Conservation (phyloP, 768 basidiomycete genomes). For the Galerina sulciceps region DNA sequence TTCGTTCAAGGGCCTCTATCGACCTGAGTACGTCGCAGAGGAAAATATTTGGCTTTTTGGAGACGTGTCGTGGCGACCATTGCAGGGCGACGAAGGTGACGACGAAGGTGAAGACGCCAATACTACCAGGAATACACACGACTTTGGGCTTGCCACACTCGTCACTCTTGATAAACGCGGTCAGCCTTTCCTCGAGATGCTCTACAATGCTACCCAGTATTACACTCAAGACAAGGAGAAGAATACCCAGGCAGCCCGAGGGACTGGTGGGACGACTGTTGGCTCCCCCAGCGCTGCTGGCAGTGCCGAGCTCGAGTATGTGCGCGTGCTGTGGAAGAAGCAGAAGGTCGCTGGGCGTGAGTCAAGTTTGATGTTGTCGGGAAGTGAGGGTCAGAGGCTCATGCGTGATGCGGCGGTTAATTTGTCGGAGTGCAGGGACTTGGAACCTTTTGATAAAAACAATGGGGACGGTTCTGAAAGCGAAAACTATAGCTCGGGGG, state of each 20-base stretch:
- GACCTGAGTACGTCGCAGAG: not conserved
- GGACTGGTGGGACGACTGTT: not conserved
- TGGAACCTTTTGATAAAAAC: no score
- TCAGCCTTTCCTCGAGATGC: not conserved
- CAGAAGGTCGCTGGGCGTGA: not conserved
- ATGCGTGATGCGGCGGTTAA: no score
- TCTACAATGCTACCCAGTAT: not conserved
- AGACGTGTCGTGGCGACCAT: not conserved
- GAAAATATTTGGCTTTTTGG: not conserved
- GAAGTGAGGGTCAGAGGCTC: no score
- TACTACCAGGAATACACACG: not conserved
- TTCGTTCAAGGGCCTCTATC: slow-evolving; percentile 1
- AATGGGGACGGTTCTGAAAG: no score
- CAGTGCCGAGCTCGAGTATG: not conserved
- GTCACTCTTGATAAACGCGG: not conserved
- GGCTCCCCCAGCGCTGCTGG: not conserved
- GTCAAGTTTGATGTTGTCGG: no score
- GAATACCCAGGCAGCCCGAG: no score
- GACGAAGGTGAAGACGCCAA: not conserved
- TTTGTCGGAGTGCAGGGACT: no score
- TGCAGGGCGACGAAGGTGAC: not conserved
- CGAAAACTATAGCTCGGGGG: no score
- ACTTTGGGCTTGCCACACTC: not conserved
- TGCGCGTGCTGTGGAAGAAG: not conserved
- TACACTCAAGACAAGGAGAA: not conserved